Conservation (phyloP, 805 yeast species). For the Candida nanaspora region DNA sequence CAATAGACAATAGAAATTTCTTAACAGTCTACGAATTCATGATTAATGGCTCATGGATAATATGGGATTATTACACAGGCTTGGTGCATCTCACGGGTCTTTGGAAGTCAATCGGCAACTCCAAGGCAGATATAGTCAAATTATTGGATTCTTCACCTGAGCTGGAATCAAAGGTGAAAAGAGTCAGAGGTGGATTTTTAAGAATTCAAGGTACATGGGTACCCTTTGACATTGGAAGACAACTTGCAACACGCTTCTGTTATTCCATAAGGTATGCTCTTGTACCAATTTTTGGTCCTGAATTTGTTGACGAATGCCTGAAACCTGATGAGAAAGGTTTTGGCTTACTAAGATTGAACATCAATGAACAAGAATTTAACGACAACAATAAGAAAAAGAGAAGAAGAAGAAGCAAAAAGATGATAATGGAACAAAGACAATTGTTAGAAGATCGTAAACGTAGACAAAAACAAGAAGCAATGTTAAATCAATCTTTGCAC, state of each 20-base stretch:
- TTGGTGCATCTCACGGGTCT: constrained; percentile 83
- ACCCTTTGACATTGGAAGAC: constrained; percentile 60
- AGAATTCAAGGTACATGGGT: constrained; percentile 96
- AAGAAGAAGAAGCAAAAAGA: constrained; percentile 12
- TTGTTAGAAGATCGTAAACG: background rate
- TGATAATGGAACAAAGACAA: background rate
- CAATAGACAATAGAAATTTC: constrained; percentile 64
- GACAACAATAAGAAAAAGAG: constrained; percentile 10
- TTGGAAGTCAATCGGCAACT: constrained; percentile 69
- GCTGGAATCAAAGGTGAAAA: constrained; percentile 51
- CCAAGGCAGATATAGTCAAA: constrained; percentile 72
- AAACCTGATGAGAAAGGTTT: constrained; percentile 55
- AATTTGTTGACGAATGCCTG: constrained; percentile 56
- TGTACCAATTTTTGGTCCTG: constrained; percentile 72
- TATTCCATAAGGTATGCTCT: constrained; percentile 68
- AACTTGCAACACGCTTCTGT: constrained; percentile 68
- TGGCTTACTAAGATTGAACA: constrained; percentile 48
- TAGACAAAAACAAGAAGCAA: background rate
- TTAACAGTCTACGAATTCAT: constrained; percentile 67
- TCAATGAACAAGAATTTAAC: constrained; percentile 19
- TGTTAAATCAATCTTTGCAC: background rate
- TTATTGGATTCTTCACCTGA: constrained; percentile 61
- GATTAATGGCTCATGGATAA: constrained; percentile 63
- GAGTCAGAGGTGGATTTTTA: constrained; percentile 85
- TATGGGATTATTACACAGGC: constrained; percentile 84